Base-by-base conservation (phyloP, 2,329 filamentous ascomycete species). In the Pestalotiopsis fici region DNA sequence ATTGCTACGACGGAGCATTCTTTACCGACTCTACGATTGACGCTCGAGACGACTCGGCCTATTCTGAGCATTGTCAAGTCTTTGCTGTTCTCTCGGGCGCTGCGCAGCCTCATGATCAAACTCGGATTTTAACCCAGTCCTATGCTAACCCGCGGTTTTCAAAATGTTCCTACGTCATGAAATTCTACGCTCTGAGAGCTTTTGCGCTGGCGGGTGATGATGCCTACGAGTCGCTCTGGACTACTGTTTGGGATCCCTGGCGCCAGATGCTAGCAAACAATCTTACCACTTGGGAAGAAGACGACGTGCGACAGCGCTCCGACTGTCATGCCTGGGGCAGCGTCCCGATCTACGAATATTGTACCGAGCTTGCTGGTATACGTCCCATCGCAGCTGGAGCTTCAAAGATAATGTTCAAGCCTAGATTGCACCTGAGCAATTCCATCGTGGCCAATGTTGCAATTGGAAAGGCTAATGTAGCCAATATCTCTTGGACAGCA, bases 51-150 rank as follows among this genome's bases (percentile, higher is more conserved):
- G 59, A 69, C 2, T 13, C 43, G 1, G 71, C 74, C 0, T 78
- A 77, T 66, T 78, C 75, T 2, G 75, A 81, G 56, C 79, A 81
- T 56, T 77, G 73, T 60, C 79, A 82, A 43, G 74, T 80, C 2
- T 82, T 76, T 66, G 79, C 74, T 0, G 74, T 81, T 0, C 71
- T 81, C 0, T 74, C 68, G 13, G 78, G 78, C 4, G 78, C 75
- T 2, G 75, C 74, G 3, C 63, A 67, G 2, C 55, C 64, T 0
- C 59, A 65, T 0, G 70, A 76, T 23, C 43, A 43, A 12, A 47
- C 54, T 15, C 54, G 55, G n/a, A 13, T 59, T n/a, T 23, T 65
- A 12, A 54, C 35, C 2, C 31, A 55, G 27, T 54, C 62, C 2
- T 64, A 55, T n/a, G 62, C 39, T 4, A 27, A 56, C 18, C 27